phyloP scores from a whole-genome alignment of 768 basidiomycete genomes.

The Suillus brevipes region DNA sequence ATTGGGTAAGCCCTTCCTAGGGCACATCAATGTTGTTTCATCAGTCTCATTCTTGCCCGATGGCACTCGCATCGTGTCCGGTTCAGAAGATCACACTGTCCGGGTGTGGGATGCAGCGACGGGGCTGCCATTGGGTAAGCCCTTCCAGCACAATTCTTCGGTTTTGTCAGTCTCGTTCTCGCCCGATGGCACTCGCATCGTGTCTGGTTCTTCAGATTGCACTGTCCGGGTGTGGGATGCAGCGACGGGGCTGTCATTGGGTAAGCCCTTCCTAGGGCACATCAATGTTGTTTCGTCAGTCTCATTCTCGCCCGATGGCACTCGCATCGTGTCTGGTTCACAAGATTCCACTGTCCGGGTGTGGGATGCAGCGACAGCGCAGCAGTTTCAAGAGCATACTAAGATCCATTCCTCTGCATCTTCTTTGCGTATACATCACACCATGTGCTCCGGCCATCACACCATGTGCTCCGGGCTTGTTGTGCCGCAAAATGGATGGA shows the following conservation, averaged over 20 bases:
- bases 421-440: not conserved
- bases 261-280: too few species aligned
- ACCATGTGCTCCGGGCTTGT: not conserved
- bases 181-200: conserved; percentile 13
- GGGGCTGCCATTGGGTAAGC: conserved; percentile 13
- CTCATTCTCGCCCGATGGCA: too few species aligned
- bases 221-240: conserved; percentile 11
- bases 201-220: conserved; percentile 5
- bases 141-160: too few species aligned
- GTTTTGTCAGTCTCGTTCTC: conserved; percentile 12
- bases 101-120: conserved; percentile 20
- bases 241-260: conserved; percentile 19
- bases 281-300: not conserved
- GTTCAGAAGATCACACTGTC: too few species aligned
- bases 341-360: not conserved
- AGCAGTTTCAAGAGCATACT: not conserved
- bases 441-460: too few species aligned
- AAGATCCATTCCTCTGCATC: not conserved
- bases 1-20: conserved; percentile 5
- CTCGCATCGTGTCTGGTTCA: too few species aligned
- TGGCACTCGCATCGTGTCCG: too few species aligned
- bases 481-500: not conserved
- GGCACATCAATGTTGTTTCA: not conserved
- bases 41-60: not conserved
- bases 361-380: conserved; percentile 18